Evolutionary conservation across 257 asterid species (phyloP), one percentile per base, ranked within the genome.

Genomic region (Prunella vulgaris): DNA sequence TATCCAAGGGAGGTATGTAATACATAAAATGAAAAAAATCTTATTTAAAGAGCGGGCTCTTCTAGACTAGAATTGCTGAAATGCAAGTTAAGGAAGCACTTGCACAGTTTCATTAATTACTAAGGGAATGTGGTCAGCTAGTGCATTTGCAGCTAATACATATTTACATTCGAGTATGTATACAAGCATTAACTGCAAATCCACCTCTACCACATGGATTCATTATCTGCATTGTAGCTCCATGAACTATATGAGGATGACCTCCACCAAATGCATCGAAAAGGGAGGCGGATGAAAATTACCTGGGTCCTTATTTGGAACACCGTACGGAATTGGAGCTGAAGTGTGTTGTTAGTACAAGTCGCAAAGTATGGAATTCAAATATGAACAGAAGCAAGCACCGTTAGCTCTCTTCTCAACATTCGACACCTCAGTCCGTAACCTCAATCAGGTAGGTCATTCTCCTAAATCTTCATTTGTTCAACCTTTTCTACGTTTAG

Each of bases 401-500:
- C 97, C 93, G 1, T 38, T 75, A 72, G 84, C 90, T 71, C 85
- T 80, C 70, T 69, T 79, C 86, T 85, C 89, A 14, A 87, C 85
- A 64, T 70, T 78, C 65, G 60, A 60, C 77, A 87, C 63, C 77
- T 76, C 83, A 9, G 80, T 82, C 0, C 83, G 95, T 73, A 88
- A 73, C 66, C 84, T 82, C 80, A 51, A 89, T 79, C 67, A 94
- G 76, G n/a, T n/a, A n/a, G n/a, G 59, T 94, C 83, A 78, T 79
- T 84, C 91, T 91, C 99, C 84, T 76, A 52, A 21, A 53, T 66
- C 81, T 84, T 77, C 97, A 89, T 66, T 70, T 84, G 74, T 62
- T 87, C 87, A 64, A 94, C 96, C 80, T 88, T 87, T 51, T 80
- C 88, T 14, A 40, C 68, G 78, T 91, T 94, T n/a, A n/a, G n/a